Evolutionary conservation across 768 basidiomycete species (phyloP).

Genomic region (Cystofilobasidium capitatum): DNA sequence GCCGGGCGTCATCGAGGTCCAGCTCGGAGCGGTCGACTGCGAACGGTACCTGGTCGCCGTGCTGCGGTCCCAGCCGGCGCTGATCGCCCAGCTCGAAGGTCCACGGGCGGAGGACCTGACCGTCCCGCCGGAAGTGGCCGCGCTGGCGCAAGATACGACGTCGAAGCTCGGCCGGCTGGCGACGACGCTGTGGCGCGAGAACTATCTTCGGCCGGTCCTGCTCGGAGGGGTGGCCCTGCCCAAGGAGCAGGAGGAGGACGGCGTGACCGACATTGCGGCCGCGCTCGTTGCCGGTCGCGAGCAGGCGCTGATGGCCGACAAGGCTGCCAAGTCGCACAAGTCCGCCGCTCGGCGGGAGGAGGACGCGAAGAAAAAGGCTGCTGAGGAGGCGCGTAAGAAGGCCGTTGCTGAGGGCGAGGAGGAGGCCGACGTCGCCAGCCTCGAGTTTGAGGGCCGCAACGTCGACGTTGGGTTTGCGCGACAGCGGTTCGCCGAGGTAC

Average conservation of each 20-base stretch:
- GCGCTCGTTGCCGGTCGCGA: slow-evolving; percentile 84
- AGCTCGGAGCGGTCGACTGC: slow-evolving; percentile 62
- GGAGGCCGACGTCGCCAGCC: slow-evolving; percentile 26
- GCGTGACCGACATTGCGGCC: slow-evolving; percentile 80
- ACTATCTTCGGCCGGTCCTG: slow-evolving; percentile 27
- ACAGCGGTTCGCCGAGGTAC: slow-evolving; percentile 81
- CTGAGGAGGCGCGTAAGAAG: slow-evolving; percentile 24
- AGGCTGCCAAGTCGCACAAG: slow-evolving; percentile 32
- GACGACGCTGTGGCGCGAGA: slow-evolving; percentile 28
- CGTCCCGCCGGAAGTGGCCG: slow-evolving; percentile 49
- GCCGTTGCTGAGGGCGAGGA: slow-evolving; percentile 19
- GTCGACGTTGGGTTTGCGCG: slow-evolving; percentile 73
- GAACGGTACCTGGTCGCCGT: slow-evolving; percentile 65
- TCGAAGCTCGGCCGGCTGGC: slow-evolving; percentile 35
- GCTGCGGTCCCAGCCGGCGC: slow-evolving; percentile 52
- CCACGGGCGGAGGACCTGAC: slow-evolving; percentile 45
- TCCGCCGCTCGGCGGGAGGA: slow-evolving; percentile 20
- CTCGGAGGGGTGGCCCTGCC: slow-evolving; percentile 32
- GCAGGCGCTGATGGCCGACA: slow-evolving; percentile 74
- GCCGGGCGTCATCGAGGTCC: slow-evolving; percentile 49
- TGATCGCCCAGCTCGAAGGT: slow-evolving; percentile 51
- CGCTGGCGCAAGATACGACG: slow-evolving; percentile 49
- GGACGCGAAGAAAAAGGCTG: slow-evolving; percentile 58
- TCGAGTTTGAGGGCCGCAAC: slow-evolving; percentile 45
- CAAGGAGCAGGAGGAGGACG: slow-evolving; percentile 58